Conservation (phyloP, 495 filamentous ascomycete genomes). For the Penicillium silybi region DNA sequence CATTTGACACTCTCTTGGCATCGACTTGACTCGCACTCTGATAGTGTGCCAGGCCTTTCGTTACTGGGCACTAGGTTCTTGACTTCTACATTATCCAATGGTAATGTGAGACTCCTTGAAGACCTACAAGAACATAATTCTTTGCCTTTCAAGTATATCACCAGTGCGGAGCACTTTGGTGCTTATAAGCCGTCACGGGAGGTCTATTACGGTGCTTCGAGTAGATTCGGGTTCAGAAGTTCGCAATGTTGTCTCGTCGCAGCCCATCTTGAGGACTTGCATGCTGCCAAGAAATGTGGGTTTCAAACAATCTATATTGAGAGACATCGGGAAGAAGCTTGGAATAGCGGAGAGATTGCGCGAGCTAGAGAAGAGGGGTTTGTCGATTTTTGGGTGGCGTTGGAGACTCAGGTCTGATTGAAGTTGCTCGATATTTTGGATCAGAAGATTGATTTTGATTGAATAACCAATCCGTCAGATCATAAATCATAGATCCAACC, state of each 20-base stretch:
- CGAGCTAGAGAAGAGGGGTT: slow-evolving; percentile 16
- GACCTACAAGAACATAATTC: slow-evolving; percentile 51
- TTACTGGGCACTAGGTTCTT: slow-evolving; percentile 46
- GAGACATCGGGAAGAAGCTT: slow-evolving; percentile 56
- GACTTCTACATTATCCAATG: slow-evolving; percentile 64
- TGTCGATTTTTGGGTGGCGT: slow-evolving; percentile 17
- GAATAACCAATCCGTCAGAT: no score
- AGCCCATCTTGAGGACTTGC: slow-evolving; percentile 61
- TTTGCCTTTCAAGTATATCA: slow-evolving; percentile 54
- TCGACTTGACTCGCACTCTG: slow-evolving; percentile 15
- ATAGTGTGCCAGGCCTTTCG: slow-evolving; percentile 15
- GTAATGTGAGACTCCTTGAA: slow-evolving; percentile 57
- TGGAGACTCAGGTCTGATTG: slow-evolving; percentile 14
- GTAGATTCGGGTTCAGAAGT: slow-evolving; percentile 47
- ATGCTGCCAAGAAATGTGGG: slow-evolving; percentile 56
- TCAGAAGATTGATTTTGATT: slow-evolving; percentile 3
- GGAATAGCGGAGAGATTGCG: slow-evolving; percentile 25
- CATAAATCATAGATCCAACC: no score
- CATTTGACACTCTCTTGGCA: slow-evolving; percentile 18
- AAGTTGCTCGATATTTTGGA: slow-evolving; percentile 17
- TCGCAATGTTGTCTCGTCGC: slow-evolving; percentile 66
- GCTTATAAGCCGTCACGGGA: slow-evolving; percentile 65
- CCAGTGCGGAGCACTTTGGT: slow-evolving; percentile 59
- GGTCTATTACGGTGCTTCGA: slow-evolving; percentile 58
- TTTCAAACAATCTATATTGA: slow-evolving; percentile 66